Evolutionary conservation across 148 eudicot species (phyloP), one percentile per base, ranked within the genome.

Genomic region (Nepenthes gracilis): DNA sequence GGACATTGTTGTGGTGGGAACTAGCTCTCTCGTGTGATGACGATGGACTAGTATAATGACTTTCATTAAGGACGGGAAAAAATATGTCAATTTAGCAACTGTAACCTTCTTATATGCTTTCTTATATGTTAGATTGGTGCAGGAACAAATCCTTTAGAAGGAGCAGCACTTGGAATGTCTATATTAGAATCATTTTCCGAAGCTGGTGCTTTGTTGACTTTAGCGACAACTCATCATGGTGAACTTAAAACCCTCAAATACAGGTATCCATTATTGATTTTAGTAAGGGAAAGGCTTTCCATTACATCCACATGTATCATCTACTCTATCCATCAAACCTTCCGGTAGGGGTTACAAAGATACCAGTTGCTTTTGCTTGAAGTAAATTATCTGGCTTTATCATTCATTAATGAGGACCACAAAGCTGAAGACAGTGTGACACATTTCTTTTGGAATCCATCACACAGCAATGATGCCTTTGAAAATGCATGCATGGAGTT

Each of bases 401-500:
- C 4, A 40, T 4, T 8, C 45, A 40, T 40, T 40, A 3, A 40
- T 40, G 45, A 23, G 23, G 45, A 40, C 8, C 45, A 40, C 6
- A 3, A 40, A 40, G 45, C 4, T 40, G 1, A 40, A 3, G 45
- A 3, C 1, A 40, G 1, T 55, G 8, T 55, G 10, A 55, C 11
- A 10, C 14, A 38, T 1, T 64, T 61, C 38, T 36, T 49, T 34
- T 51, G 12, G 53, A 37, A 55, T 79, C 54, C 51, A 50, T 66
- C 55, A 52, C 57, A 57, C 88, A 93, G 95, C 73, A 88, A 93
- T 60, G 68, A 73, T 57, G 87, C 78, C 33, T 88, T 93, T 72
- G 99, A 93, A 77, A 93, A 93, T 77, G 95, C 96, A 57, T 93
- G 96, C 66, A 88, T 93, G 99, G 99, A 93, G 78, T 93, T 93